Evolutionary conservation across 306 rosid species (phyloP).

Genomic region (Prunus salicina): DNA sequence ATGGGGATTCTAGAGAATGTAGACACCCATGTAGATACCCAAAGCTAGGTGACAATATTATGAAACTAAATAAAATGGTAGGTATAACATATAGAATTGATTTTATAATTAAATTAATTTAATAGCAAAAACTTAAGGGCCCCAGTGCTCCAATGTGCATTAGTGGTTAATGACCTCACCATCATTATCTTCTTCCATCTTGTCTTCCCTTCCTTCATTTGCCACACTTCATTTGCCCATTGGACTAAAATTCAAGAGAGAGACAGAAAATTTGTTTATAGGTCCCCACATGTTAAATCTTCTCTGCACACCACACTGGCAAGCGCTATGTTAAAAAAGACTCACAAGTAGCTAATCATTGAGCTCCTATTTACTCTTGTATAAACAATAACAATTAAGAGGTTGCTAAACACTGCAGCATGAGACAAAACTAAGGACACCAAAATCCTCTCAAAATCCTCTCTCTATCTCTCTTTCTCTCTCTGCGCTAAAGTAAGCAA

Average conservation of each 20-base stretch:
- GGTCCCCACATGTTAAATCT: slow-evolving; percentile 17
- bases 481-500: not conserved
- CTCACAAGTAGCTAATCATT: slow-evolving; percentile 18
- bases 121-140: slow-evolving; percentile 6
- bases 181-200: slow-evolving; percentile 17
- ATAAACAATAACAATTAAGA: not conserved
- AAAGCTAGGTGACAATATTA: slow-evolving; percentile 51
- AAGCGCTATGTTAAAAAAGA: slow-evolving; percentile 3
- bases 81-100: slow-evolving; percentile 9
- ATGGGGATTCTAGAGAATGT: slow-evolving; percentile 16
- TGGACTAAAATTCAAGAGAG: not conserved
- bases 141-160: slow-evolving; percentile 11
- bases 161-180: slow-evolving; percentile 45
- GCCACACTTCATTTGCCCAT: slow-evolving; percentile 16
- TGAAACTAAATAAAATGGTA: slow-evolving; percentile 27
- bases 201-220: slow-evolving; percentile 5
- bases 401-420: not conserved
- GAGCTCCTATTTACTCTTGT: not conserved
- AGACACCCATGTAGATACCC: slow-evolving; percentile 32
- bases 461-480: not conserved
- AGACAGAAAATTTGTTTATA: slow-evolving; percentile 28
- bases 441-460: not conserved
- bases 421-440: slow-evolving; percentile 19
- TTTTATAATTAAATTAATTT: slow-evolving; percentile 12
- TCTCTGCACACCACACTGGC: slow-evolving; percentile 2